Evolutionary conservation across 805 yeast species (phyloP).

Genomic region (Metschnikowia drakensbergensis): DNA sequence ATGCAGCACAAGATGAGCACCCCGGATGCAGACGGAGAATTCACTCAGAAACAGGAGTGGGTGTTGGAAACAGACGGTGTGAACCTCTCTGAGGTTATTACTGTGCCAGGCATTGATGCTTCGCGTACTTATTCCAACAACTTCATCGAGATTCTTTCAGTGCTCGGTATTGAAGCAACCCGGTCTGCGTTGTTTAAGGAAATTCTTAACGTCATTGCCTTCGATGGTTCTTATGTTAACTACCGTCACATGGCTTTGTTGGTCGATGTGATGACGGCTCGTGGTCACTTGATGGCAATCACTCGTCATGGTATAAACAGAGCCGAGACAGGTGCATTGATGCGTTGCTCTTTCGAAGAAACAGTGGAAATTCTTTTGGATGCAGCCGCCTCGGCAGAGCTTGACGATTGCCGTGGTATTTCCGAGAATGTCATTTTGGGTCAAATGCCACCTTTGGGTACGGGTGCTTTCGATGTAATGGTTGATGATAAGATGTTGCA

Average conservation of each 20-base stretch:
- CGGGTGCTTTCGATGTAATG: constrained; percentile 95
- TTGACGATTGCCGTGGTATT: constrained; percentile 98
- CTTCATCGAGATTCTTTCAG: constrained; percentile 91
- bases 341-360: constrained; percentile 99
- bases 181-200: constrained; percentile 91
- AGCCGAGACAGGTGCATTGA: constrained; percentile 96
- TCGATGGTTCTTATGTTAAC: constrained; percentile 99
- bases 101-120: constrained; percentile 92
- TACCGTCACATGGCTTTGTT: constrained; percentile 97
- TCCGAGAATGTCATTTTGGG: constrained; percentile 97
- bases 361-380: constrained; percentile 96
- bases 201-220: constrained; percentile 94
- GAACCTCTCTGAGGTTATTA: constrained; percentile 89
- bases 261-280: constrained; percentile 97
- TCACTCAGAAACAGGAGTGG: constrained; percentile 89
- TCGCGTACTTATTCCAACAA: constrained; percentile 91
- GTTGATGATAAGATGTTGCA: constrained; percentile 86
- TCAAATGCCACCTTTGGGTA: constrained; percentile 97
- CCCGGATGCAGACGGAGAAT: constrained; percentile 83
- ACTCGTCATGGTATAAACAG: constrained; percentile 99
- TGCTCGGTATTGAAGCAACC: constrained; percentile 97
- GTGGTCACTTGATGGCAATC: constrained; percentile 97
- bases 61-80: constrained; percentile 98
- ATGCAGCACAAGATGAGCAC: constrained; percentile 73
- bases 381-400: constrained; percentile 97